phyloP scores from a whole-genome alignment of 345 rosid genomes.

The Linum usitatissimum region DNA sequence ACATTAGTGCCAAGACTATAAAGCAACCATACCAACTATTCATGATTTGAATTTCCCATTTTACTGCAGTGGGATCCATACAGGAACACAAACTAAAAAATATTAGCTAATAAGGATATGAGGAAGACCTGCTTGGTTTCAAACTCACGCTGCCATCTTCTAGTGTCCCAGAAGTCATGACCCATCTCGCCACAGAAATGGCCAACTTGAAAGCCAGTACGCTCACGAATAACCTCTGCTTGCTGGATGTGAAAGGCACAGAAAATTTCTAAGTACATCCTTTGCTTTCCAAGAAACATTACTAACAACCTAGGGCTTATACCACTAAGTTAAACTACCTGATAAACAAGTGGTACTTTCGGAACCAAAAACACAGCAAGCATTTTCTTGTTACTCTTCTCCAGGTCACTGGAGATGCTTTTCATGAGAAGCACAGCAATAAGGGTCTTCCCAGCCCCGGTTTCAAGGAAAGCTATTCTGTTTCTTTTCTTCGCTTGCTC shows the following conservation, averaged over 20 bases:
- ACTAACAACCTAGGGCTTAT: background rate
- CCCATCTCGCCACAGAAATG: constrained; percentile 99
- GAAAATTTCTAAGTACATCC: constrained; percentile 1
- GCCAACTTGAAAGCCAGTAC: constrained; percentile 67
- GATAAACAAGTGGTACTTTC: constrained; percentile 93
- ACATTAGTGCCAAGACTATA: too few species aligned
- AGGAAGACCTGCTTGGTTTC: constrained; percentile 76
- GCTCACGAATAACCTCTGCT: constrained; percentile 86
- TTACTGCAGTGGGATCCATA: too few species aligned
- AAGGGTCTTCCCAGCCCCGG: constrained; percentile 97
- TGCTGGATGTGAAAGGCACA: constrained; percentile 43
- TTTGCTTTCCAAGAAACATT: background rate
- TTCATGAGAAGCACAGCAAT: constrained; percentile 86
- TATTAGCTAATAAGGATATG: background rate
- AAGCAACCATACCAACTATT: too few species aligned
- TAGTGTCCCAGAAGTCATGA: constrained; percentile 81
- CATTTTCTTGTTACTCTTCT: constrained; percentile 56
- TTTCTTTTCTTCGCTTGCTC: constrained; percentile 87
- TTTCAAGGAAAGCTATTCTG: constrained; percentile 95
- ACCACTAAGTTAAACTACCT: constrained; percentile 34
- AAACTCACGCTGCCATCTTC: constrained; percentile 92
- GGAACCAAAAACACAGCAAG: constrained; percentile 96
- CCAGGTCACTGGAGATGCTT: constrained; percentile 53
- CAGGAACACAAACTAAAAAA: background rate
- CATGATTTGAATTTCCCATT: too few species aligned